A percentile compares a stretch with the other conserved stretches of the same genome.
These are phyloP conservation scores for Fusarium sp. DNA, from an alignment of 2,329 filamentous ascomycete genomes.

Conservation along the genomic window DNA sequence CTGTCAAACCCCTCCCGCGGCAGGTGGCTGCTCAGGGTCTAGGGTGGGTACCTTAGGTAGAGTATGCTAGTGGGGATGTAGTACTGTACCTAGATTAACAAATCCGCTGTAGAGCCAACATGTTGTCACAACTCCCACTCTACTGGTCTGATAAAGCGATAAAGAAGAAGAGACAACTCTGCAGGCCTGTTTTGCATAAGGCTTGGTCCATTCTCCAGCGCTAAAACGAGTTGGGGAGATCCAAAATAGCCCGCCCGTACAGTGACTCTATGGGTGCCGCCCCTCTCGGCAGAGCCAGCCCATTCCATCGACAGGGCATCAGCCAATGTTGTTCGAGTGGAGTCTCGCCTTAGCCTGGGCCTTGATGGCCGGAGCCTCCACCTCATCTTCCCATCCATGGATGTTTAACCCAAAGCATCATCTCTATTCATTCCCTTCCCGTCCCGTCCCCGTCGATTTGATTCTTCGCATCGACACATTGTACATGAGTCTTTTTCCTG, in stretches of 20 bases:
- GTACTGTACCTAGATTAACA: too few species aligned
- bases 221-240: slow-evolving; percentile 18
- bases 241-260: neutral
- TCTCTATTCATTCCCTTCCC: slow-evolving; percentile 24
- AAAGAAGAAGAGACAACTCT: neutral
- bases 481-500: neutral
- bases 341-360: slow-evolving; percentile 9
- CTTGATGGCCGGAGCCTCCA: slow-evolving; percentile 32
- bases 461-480: slow-evolving; percentile 8
- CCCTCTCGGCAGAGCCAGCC: slow-evolving; percentile 18
- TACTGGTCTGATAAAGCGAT: too few species aligned
- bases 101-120: too few species aligned
- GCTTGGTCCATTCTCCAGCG: neutral
- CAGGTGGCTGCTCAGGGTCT: too few species aligned
- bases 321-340: slow-evolving; percentile 27
- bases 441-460: neutral
- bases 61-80: too few species aligned
- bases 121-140: too few species aligned
- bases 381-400: slow-evolving; percentile 13
- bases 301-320: slow-evolving; percentile 13
- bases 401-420: slow-evolving; percentile 14
- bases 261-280: slow-evolving; percentile 1
- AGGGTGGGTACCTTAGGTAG: too few species aligned
- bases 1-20: too few species aligned
- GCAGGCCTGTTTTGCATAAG: slow-evolving; percentile 21